Percentiles rank a stretch among this genome's conserved stretches.
These are phyloP conservation scores for Nitzschia inconspicua DNA, from an alignment of 108 stramenopile species.

Conservation along the genomic window DNA sequence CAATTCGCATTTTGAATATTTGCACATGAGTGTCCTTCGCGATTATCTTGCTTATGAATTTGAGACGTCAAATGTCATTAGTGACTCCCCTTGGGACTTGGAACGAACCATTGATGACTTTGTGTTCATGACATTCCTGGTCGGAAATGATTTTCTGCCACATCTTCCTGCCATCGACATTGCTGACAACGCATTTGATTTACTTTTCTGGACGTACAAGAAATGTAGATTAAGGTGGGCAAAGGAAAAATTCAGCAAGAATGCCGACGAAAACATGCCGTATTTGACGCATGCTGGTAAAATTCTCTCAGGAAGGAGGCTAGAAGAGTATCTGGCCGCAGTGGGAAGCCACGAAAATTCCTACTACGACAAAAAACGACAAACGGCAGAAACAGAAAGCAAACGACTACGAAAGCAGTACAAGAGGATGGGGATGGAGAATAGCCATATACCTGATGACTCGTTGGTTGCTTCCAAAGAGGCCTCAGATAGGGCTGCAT, in stretches of 20 bases:
- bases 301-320: conserved; percentile 59
- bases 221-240: conserved; percentile 63
- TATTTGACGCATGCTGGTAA: conserved; percentile 92
- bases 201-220: conserved; percentile 92
- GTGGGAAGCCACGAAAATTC: conserved; percentile 72
- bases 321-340: conserved; percentile 66
- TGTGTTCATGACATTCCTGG: conserved; percentile 97
- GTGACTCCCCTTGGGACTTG: conserved; percentile 60
- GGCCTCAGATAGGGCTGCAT: conserved; percentile 50
- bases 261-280: conserved; percentile 33
- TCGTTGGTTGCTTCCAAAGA: conserved; percentile 66
- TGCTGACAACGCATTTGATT: conserved; percentile 94
- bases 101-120: conserved; percentile 97
- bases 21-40: conserved; percentile 92
- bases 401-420: conserved; percentile 53
- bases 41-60: conserved; percentile 96
- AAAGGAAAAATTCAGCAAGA: conserved; percentile 26
- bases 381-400: conserved; percentile 31
- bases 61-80: conserved; percentile 56
- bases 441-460: conserved; percentile 54
- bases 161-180: conserved; percentile 97
- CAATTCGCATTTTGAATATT: conserved; percentile 92
- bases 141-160: conserved; percentile 98
- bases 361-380: conserved; percentile 72
- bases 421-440: conserved; percentile 42